phyloP scores from a whole-genome alignment of 768 basidiomycete species.

The Boletus rubescentipes region DNA sequence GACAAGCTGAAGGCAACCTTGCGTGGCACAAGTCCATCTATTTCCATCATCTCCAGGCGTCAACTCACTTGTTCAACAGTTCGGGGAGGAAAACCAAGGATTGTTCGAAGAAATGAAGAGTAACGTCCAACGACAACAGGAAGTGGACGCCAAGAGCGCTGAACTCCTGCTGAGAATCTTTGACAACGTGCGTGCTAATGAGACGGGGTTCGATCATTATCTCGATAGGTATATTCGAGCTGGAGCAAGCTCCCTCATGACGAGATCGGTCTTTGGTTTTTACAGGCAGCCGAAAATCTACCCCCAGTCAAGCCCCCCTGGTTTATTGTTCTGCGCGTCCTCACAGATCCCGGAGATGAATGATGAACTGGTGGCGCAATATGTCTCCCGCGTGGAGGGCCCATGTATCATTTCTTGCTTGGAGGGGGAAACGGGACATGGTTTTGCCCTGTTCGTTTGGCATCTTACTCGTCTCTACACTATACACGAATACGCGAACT shows the following conservation, averaged over 20 bases:
- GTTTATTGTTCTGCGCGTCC: too few species aligned
- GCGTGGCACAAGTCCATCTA: conserved; percentile 30
- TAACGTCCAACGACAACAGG: conserved; percentile 44
- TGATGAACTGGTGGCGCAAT: too few species aligned
- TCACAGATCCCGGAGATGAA: too few species aligned
- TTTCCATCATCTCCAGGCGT: neutral
- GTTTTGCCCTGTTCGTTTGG: too few species aligned
- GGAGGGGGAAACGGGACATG: too few species aligned
- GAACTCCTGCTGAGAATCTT: conserved; percentile 50
- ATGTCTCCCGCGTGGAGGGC: too few species aligned
- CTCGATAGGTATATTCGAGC: conserved; percentile 42
- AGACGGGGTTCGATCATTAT: conserved; percentile 20
- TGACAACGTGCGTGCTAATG: neutral
- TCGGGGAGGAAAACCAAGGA: conserved; percentile 54
- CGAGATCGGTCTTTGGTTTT: conserved; percentile 55
- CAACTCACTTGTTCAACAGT: conserved; percentile 35
- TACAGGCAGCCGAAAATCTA: conserved; percentile 39
- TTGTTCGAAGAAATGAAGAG: conserved; percentile 50
- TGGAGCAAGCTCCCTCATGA: conserved; percentile 61
- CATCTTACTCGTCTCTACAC: too few species aligned
- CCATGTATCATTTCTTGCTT: too few species aligned
- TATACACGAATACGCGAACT: too few species aligned
- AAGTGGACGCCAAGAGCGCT: conserved; percentile 45
- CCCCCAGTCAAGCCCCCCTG: conserved; percentile 29
- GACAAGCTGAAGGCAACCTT: conserved; percentile 39